Conservation (phyloP, 1,139 yeast genomes). For the Hemisphaericaspora lyxosophila region DNA sequence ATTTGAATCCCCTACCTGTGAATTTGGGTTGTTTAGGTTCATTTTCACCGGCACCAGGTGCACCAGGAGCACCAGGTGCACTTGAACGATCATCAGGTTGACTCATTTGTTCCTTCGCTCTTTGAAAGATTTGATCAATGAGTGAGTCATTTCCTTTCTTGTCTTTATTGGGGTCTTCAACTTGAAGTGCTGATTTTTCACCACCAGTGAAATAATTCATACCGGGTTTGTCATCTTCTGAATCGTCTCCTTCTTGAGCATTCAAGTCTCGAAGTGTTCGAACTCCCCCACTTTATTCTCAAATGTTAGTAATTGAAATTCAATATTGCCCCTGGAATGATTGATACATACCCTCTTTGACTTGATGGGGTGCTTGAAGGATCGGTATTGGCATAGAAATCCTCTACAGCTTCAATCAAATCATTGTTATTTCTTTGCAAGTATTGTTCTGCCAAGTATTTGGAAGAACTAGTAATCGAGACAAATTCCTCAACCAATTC, state of each 20-base stretch:
- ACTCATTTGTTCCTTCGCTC: slow-evolving; percentile 44
- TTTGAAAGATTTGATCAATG: slow-evolving; percentile 46
- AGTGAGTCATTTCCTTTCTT: slow-evolving; percentile 42
- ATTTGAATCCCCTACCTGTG: slow-evolving; percentile 74
- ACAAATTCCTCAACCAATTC: slow-evolving; percentile 53
- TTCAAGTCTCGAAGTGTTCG: slow-evolving; percentile 55
- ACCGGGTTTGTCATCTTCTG: slow-evolving; percentile 63
- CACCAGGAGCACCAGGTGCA: slow-evolving; percentile 29
- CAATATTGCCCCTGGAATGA: no score
- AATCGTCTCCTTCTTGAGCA: slow-evolving; percentile 33
- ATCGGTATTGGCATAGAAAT: slow-evolving; percentile 31
- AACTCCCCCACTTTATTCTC: slow-evolving; percentile 19
- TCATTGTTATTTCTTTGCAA: slow-evolving; percentile 39
- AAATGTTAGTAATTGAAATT: slow-evolving; percentile 1
- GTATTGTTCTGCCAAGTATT: slow-evolving; percentile 44
- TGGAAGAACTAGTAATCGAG: slow-evolving; percentile 38
- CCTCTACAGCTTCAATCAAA: slow-evolving; percentile 43
- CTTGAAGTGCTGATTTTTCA: slow-evolving; percentile 90
- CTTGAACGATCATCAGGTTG: slow-evolving; percentile 48
- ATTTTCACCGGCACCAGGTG: slow-evolving; percentile 18
- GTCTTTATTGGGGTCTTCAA: slow-evolving; percentile 79
- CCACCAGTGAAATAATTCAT: slow-evolving; percentile 91
- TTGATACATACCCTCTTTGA: slow-evolving; percentile 11
- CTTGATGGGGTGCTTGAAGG: slow-evolving; percentile 4
- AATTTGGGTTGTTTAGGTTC: slow-evolving; percentile 29